These are phyloP conservation scores for Quillaja saponaria DNA, from an alignment of 306 rosid genomes.

Conservation along the genomic window DNA sequence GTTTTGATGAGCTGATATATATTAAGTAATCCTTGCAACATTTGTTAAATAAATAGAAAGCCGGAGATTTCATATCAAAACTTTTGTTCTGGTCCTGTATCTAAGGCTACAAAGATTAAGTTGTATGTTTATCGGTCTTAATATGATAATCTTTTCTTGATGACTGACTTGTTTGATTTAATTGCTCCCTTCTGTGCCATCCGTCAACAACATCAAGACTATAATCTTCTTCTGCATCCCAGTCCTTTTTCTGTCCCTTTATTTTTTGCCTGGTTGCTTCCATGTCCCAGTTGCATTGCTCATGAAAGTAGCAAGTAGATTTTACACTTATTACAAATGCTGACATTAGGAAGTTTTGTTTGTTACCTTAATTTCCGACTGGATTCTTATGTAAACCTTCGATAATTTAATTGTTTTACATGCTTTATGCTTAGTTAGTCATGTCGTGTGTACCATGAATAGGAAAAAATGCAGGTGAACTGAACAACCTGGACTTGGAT, in stretches of 20 bases:
- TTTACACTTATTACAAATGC: neutral
- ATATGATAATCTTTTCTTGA: neutral
- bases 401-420: neutral
- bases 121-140: neutral
- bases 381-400: neutral
- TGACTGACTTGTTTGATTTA: slow-evolving; percentile 2
- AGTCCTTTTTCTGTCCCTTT: too few relatives aligned
- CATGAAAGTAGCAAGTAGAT: neutral
- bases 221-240: too few relatives aligned
- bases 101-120: neutral
- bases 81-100: slow-evolving; percentile 22
- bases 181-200: neutral
- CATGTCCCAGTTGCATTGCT: neutral
- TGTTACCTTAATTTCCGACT: neutral
- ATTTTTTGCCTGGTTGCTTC: neutral
- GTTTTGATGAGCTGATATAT: too few relatives aligned
- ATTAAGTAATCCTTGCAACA: too few relatives aligned
- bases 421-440: neutral
- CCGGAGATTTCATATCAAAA: neutral
- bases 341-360: slow-evolving; percentile 2
- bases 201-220: neutral
- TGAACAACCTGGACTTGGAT: too few relatives aligned
- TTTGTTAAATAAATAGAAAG: neutral
- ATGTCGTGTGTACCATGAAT: neutral
- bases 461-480: neutral